phyloP scores from a whole-genome alignment of 1,284 basidiomycete genomes.

The Xerocomus minutiporus region DNA sequence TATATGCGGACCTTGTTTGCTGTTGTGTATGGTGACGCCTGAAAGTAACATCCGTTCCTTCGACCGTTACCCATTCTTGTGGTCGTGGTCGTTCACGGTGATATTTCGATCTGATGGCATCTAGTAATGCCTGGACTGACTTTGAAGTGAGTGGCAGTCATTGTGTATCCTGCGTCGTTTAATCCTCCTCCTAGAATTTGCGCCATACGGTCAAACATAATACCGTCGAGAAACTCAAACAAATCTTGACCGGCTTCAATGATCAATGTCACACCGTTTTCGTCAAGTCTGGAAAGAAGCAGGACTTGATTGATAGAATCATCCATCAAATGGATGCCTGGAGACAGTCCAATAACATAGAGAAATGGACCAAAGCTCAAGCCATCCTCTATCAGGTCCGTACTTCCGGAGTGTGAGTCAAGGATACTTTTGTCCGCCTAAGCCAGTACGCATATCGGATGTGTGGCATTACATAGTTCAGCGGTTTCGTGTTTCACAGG shows the following conservation, averaged over 20 bases:
- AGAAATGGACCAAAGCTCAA: conserved; percentile 64
- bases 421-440: conserved; percentile 9
- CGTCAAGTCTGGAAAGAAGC: conserved; percentile 77
- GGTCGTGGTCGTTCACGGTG: conserved; percentile 11
- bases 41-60: conserved; percentile 15
- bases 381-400: conserved; percentile 59
- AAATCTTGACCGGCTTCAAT: conserved; percentile 68
- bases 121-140: conserved; percentile 32
- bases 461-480: conserved; percentile 11
- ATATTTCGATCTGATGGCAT: conserved; percentile 24
- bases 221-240: conserved; percentile 79
- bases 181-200: conserved; percentile 39
- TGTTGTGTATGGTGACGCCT: conserved; percentile 24
- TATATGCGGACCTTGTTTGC: conserved; percentile 16
- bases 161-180: conserved; percentile 10
- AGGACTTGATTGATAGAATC: conserved; percentile 75
- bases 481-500: conserved; percentile 6
- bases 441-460: conserved; percentile 5
- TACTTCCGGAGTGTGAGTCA: conserved; percentile 55
- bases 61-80: conserved; percentile 8
- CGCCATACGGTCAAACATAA: conserved; percentile 46
- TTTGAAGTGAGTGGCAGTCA: conserved; percentile 30
- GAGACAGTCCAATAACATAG: conserved; percentile 49
- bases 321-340: conserved; percentile 52
- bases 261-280: conserved; percentile 66